These are phyloP conservation scores for Aspergillus alliaceus DNA, from an alignment of 2,329 filamentous ascomycete species.

Conservation along the genomic window DNA sequence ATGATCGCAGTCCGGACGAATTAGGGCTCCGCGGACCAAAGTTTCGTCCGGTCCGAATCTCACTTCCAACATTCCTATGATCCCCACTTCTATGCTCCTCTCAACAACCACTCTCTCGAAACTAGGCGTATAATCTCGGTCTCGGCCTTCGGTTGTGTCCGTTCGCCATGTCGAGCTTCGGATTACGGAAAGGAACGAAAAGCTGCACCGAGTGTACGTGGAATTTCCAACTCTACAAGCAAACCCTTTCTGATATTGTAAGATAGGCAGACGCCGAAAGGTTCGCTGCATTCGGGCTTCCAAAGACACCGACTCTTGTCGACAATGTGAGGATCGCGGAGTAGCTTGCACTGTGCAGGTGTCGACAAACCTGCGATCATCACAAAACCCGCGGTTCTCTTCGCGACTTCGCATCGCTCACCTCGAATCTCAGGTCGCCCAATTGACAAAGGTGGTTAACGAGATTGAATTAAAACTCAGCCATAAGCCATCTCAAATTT, in stretches of 20 bases:
- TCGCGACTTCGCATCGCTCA: slow-evolving; percentile 20
- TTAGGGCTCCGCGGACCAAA: slow-evolving; percentile 9
- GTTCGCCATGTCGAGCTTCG: slow-evolving; percentile 8
- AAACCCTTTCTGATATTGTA: not conserved
- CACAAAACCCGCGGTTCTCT: slow-evolving; percentile 10
- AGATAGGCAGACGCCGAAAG: slow-evolving; percentile 18
- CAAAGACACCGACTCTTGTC: slow-evolving; percentile 13
- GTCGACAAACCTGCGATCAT: slow-evolving; percentile 5
- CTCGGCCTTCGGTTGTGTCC: not conserved
- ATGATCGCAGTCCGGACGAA: not conserved
- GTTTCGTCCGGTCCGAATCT: slow-evolving; percentile 9
- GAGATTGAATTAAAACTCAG: slow-evolving; percentile 14
- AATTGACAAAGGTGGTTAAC: slow-evolving; percentile 13
- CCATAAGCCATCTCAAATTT: not conserved
- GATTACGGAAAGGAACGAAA: slow-evolving; percentile 17
- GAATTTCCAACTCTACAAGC: not conserved
- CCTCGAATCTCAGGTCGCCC: slow-evolving; percentile 15
- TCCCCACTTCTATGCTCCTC: too few species aligned
- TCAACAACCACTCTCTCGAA: too few species aligned
- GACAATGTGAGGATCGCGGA: slow-evolving; percentile 19
- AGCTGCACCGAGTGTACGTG: slow-evolving; percentile 22
- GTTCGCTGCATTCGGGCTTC: slow-evolving; percentile 18
- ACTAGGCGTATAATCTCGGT: not conserved
- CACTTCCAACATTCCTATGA: too few species aligned
- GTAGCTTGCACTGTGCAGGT: slow-evolving; percentile 15